Conservation (phyloP, 2,329 filamentous ascomycete species). For the Phyllosticta paracitricarpa region DNA sequence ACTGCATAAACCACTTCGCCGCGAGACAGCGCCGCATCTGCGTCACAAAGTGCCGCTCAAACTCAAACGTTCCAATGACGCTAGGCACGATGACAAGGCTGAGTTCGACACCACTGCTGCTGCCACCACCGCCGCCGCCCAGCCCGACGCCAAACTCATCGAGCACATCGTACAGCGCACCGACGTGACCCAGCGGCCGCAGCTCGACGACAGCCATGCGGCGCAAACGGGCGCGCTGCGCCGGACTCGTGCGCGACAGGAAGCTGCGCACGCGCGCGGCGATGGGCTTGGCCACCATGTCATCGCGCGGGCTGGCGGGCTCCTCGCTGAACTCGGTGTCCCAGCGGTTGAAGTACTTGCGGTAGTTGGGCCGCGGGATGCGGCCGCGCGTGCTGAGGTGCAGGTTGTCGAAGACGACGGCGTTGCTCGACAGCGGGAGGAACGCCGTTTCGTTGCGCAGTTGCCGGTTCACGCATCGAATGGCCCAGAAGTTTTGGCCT, state of each 20-base stretch:
- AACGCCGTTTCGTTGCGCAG: background rate
- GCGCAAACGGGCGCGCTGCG: background rate
- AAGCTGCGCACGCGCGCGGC: conserved; percentile 4
- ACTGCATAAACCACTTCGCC: conserved; percentile 1
- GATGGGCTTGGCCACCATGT: conserved; percentile 7
- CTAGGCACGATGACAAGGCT: conserved; percentile 5
- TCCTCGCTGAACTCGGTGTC: conserved; percentile 10
- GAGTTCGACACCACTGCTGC: background rate
- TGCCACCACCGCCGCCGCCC: background rate
- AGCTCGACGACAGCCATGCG: conserved; percentile 4
- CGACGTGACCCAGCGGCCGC: conserved; percentile 5
- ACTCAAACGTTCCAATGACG: conserved; percentile 8
- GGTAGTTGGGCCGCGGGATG: conserved; percentile 6
- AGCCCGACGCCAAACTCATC: background rate
- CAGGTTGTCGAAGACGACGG: conserved; percentile 9
- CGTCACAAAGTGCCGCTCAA: conserved; percentile 1
- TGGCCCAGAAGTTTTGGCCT: conserved; percentile 1
- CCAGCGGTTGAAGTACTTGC: conserved; percentile 10
- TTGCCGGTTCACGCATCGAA: conserved; percentile 2
- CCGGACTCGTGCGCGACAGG: background rate
- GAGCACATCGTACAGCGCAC: conserved; percentile 2
- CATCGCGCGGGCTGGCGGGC: conserved; percentile 1
- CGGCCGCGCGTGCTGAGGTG: background rate
- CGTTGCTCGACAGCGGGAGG: background rate
- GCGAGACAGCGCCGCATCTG: conserved; percentile 1